These are phyloP conservation scores for Liriodendron chinense DNA, from an alignment of 164 flowering plant genomes.

Conservation along the genomic window DNA sequence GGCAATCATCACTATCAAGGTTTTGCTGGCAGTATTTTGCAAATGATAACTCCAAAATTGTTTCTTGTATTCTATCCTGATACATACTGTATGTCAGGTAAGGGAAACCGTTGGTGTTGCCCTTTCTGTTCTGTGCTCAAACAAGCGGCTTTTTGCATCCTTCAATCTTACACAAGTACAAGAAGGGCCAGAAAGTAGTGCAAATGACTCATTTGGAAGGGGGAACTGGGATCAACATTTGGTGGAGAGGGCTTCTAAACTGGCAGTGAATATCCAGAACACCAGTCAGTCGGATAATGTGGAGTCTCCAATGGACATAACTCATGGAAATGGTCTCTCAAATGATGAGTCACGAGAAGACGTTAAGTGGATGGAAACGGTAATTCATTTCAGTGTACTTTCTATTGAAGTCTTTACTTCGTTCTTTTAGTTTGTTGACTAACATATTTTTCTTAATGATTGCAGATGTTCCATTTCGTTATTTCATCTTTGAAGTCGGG, in stretches of 20 bases:
- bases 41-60: too few species aligned
- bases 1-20: too few species aligned
- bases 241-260: conserved; percentile 55
- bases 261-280: conserved; percentile 56
- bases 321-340: conserved; percentile 35
- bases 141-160: conserved; percentile 58
- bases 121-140: conserved; percentile 87
- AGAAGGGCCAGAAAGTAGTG: conserved; percentile 25
- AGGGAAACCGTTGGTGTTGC: conserved; percentile 91
- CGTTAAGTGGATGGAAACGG: conserved; percentile 98
- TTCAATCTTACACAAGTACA: conserved; percentile 26
- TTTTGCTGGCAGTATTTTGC: too few species aligned
- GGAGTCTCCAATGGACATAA: conserved; percentile 27
- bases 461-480: conserved; percentile 86
- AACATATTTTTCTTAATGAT: not conserved
- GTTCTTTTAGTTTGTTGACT: not conserved
- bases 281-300: conserved; percentile 40
- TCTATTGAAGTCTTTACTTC: not conserved
- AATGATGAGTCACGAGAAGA: conserved; percentile 61
- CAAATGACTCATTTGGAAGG: conserved; percentile 20
- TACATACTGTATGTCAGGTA: conserved; percentile 43
- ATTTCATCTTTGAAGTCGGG: conserved; percentile 90
- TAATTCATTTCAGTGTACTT: conserved; percentile 25
- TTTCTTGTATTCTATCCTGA: not conserved
- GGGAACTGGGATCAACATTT: conserved; percentile 58